Base-by-base conservation (phyloP, 2,329 filamentous ascomycete genomes). In the Aureobasidium sp. region DNA sequence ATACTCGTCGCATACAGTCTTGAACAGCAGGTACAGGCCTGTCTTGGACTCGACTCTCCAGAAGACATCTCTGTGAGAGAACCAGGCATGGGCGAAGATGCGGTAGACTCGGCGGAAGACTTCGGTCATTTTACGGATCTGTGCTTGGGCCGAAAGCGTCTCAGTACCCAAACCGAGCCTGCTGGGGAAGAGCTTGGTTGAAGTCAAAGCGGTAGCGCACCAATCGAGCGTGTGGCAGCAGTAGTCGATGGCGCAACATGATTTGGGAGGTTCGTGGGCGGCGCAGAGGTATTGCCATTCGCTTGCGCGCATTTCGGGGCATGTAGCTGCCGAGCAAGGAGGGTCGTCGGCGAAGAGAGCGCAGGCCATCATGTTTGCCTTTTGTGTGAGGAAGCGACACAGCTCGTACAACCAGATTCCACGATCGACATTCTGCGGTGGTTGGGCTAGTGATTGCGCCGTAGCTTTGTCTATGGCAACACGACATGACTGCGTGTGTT, bases 251-350 rank as follows among this genome's bases (percentile, higher is more conserved):
- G 94, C 94, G 75, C 93, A 97, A 79, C 94, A 99, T 69, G 88
- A 90, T 77, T 97, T 97, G 53, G 94, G 94, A 54, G 91, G 89
- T 72, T 97, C 93, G 73, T 99, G 94, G 3, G 97, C 94, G 55
- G 94, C 94, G 77, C 94, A 99, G 52, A 99, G 85, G 71, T 97
- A 99, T 76, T 99, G 94, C 94, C 94, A 99, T 78, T 99, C 93
- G 34, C 90, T 94, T 2, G 94, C 94, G 71, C 94, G 91, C 94
- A 99, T 99, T 77, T 99, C 94, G 36, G 92, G 91, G 71, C 94
- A 99, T 1, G 94, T 97, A 65, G 82, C 81, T 15, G 89, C 84
- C 63, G 91, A 96, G 77, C 94, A 99, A 3, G 93, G 88, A 7
- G 93, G 93, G 47, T 81, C 83, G 75, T 97, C 94, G 72, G 91